Evolutionary conservation across 176 grass and related monocot species (phyloP).

Genomic region (Cenchrus fungigraminus): DNA sequence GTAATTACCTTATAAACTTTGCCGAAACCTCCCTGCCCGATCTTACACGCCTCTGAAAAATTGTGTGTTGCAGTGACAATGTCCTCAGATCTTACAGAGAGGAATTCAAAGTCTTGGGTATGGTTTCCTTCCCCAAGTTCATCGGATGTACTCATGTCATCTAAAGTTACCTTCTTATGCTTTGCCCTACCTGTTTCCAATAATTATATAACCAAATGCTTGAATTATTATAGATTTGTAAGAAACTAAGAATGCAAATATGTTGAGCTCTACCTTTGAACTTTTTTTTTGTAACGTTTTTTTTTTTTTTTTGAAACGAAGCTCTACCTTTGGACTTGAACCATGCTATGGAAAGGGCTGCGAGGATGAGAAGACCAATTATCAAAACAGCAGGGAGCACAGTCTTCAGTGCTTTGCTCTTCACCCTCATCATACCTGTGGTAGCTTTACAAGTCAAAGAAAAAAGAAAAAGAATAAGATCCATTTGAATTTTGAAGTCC

Average conservation of each 20-base stretch:
- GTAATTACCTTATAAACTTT: slow-evolving; percentile 28
- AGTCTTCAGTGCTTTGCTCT: background rate
- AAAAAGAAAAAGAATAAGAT: background rate
- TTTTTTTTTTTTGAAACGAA: no score
- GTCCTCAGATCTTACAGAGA: slow-evolving; percentile 36
- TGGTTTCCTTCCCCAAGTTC: background rate
- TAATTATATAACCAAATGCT: background rate
- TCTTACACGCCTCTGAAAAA: slow-evolving; percentile 27
- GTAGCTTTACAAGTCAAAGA: background rate
- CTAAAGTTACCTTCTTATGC: background rate
- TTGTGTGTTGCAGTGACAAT: slow-evolving; percentile 32
- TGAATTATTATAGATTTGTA: background rate
- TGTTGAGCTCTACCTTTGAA: background rate
- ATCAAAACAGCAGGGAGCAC: background rate
- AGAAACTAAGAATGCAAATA: background rate
- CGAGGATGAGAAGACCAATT: background rate
- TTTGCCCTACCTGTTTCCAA: background rate
- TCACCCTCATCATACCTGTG: background rate
- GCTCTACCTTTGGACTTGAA: background rate
- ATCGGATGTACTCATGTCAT: background rate
- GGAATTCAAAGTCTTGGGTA: background rate
- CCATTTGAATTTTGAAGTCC: background rate
- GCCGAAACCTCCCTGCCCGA: slow-evolving; percentile 51
- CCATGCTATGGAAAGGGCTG: background rate
- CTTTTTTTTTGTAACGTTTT: no score